Base-by-base conservation (phyloP, 2,329 filamentous ascomycete genomes). In the Penicillium decumbens region DNA sequence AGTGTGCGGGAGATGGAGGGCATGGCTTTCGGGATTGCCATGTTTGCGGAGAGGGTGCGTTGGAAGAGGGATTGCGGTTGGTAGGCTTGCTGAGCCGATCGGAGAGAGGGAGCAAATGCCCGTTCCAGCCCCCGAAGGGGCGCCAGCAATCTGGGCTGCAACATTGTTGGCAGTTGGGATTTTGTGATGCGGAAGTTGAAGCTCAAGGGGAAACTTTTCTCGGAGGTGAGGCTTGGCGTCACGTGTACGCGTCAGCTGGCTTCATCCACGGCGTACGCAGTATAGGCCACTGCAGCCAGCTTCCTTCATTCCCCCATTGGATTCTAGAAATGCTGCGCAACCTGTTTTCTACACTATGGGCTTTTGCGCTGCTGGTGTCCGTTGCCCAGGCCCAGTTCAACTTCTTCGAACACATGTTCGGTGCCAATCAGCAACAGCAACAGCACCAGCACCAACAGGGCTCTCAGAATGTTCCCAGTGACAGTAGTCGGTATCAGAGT, bases 371-470 rank as follows among this genome's bases (percentile, higher is more conserved):
- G 25, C 65, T 88, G 51, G 73, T 81, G 54, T 71, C 81, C 28
- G 62, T 75, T 13, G 83, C 78, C 3, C 75, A 80, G 49, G 89
- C 89, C 9, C 92, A 97, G 73, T 97, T 97, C 71, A 87, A 89
- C 67, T 95, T 98, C 80, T 98, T 97, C 74, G 91, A 96, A 69
- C 89, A 97, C 64, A 95, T 97, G 89, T 97, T 98, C 70, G 80
- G 83, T 61, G 81, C 81, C 58, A 77, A 78, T 51, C 73, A 73
- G 54, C 76, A 81, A 49, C 79, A 82, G 57, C 72, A 80, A 29
- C 28, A 29, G 28, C 27, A 28, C 41, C 69, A 75, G 20, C 75
- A 78, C 37, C 77, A 80, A 38, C 76, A 79, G 40, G 80, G 82
- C 48, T 78, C 84, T 59, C 81, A 82, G 24, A 93, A 96, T 68